Base-by-base conservation (phyloP, 805 yeast species). In the Kuraishia floccosa region DNA sequence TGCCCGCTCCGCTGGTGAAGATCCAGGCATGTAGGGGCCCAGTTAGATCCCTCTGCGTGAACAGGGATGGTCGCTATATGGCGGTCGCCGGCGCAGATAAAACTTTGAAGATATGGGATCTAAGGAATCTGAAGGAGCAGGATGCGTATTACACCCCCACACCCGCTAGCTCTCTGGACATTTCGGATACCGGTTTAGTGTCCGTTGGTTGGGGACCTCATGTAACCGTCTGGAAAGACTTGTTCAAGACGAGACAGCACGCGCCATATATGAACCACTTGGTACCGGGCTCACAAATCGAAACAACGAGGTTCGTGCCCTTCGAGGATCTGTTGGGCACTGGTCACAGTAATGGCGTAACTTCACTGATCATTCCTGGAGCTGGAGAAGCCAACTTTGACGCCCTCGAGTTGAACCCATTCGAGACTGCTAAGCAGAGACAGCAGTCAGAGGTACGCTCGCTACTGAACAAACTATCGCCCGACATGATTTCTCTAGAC, bases 341-440 rank as follows among this genome's bases (percentile, higher is more conserved):
- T 8, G 96, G 96, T 2, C 93, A 85, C 50, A 64, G 70, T 30
- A 55, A 58, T 2, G 94, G 96, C 27, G 65, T 86, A 25, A 70
- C 78, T n/a, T 76, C 91, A n/a, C 43, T 91, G 37, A 79, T 91
- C 42, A 68, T 91, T 35, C 98, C 98, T 25, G 98, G 98, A 17
- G 65, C 96, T 25, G 98, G 98, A 63, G 98, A 91, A 60, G 96
- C 98, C 38, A 91, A 91, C 58, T 86, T 72, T 53, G 98, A 91
- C 61, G 86, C 97, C 3, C 56, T 86, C 52, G 98, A 91, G 57
- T 56, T 76, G 46, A 91, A 91, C 54, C 98, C 98, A 39, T 91
- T 67, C 58, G 95, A 85, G 54, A 72, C 95, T 7, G 74, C 82
- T 33, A 79, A 83, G 51, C 96, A 87, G 60, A 78, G 97, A 64